Evolutionary conservation across 257 asterid species (phyloP).

Genomic region (Solanum pinnatisectum): DNA sequence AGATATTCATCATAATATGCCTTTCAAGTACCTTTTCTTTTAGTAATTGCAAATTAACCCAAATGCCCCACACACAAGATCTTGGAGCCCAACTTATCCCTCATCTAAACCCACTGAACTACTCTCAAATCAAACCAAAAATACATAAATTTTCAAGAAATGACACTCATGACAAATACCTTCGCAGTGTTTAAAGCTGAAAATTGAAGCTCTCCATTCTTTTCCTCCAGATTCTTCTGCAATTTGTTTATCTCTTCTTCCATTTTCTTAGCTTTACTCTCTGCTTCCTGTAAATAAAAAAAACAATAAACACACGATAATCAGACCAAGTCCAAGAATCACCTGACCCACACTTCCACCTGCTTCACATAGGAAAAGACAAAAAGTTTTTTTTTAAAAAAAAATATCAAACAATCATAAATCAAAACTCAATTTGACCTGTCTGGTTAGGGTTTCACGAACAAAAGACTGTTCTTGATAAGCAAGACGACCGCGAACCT

Average conservation of each 20-base stretch:
- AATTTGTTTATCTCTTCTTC: slow-evolving; percentile 46
- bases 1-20: slow-evolving; percentile 16
- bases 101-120: neutral
- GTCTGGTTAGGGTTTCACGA: slow-evolving; percentile 47
- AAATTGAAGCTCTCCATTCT: slow-evolving; percentile 43
- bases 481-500: slow-evolving; percentile 59
- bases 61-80: neutral
- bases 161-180: slow-evolving; percentile 20
- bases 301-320: neutral
- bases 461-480: slow-evolving; percentile 46
- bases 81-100: neutral
- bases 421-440: slow-evolving; percentile 31
- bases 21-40: slow-evolving; percentile 10
- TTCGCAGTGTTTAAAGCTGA: slow-evolving; percentile 46
- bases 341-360: neutral
- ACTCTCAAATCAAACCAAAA: neutral
- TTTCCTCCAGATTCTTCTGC: slow-evolving; percentile 58
- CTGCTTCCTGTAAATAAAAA: slow-evolving; percentile 44
- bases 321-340: neutral
- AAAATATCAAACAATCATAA: neutral
- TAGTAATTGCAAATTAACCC: neutral
- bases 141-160: neutral
- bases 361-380: neutral
- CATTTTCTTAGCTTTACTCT: slow-evolving; percentile 60
- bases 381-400: neutral